Evolutionary conservation across 805 yeast species (phyloP), one percentile per base, ranked within the genome.

Genomic region (Saccharomycopsis oosterbeekiorum): DNA sequence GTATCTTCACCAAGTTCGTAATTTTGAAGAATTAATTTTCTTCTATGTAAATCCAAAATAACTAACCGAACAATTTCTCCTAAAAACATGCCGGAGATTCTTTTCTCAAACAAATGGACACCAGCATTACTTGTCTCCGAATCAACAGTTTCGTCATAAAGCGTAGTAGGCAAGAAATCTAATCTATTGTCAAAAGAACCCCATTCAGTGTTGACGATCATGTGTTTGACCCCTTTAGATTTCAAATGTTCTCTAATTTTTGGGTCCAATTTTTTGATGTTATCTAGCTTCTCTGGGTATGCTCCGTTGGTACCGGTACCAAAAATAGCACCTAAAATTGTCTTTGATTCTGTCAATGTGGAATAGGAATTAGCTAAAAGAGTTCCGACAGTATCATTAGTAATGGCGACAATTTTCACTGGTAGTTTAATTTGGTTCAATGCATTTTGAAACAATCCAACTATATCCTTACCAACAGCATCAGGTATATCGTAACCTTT

Each of bases 241-340:
- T 70, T 74, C 67, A 80, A 73, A 21, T 70, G 71, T 29, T 69
- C 73, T 55, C 73, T 73, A 14, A 73, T 61, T 40, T 76, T 73
- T 1, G 80, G 78, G n/a, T 84, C 82, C 64, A 92, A 77, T 74
- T 94, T 93, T 60, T 81, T 81, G 67, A 94, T 88, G 60, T 85
- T 81, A 51, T 82, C 84, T 59, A 91, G 72, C 61, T 82, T 79
- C 74, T 93, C 99, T 70, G 83, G 79, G 74, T 94, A 93, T 15
- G 97, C 97, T 64, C 97, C 97, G 73, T 93, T 93, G 36, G 98
- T 93, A 70, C 99, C 99, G 1, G 99, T 94, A 66, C 99, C 99
- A 69, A 92, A 89, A 65, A 93, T 93, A 64, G 92, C 85, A 57
- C 99, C 98, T 66, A 92, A 78, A 9, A 88, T 80, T 10, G 97